Evolutionary conservation across 1,139 yeast genomes (phyloP).

Genomic region (Yamadazyma spencermartinsiae): DNA sequence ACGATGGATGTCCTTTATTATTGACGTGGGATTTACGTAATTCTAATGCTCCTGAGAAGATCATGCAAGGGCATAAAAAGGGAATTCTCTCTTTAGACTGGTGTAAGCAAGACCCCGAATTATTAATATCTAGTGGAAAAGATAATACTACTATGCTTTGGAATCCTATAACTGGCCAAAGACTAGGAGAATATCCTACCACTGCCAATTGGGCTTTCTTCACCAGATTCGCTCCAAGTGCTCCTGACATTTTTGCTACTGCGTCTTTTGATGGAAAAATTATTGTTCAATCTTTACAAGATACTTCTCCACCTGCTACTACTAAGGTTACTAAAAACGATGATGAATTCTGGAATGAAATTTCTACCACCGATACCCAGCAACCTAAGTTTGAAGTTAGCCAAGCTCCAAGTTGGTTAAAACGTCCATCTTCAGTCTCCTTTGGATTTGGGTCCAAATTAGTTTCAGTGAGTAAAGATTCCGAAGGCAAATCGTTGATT

Average conservation of each 20-base stretch:
- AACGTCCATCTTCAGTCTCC: slow-evolving; percentile 69
- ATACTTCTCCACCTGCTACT: slow-evolving; percentile 59
- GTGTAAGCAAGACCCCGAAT: slow-evolving; percentile 80
- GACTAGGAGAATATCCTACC: slow-evolving; percentile 85
- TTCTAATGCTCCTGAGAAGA: slow-evolving; percentile 80
- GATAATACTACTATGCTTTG: slow-evolving; percentile 87
- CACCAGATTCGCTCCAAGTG: slow-evolving; percentile 79
- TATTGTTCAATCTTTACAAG: slow-evolving; percentile 83
- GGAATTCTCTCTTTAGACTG: slow-evolving; percentile 92
- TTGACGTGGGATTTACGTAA: slow-evolving; percentile 94
- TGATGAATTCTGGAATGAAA: slow-evolving; percentile 82
- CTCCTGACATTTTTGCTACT: slow-evolving; percentile 90
- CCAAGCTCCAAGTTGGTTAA: slow-evolving; percentile 92
- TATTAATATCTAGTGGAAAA: slow-evolving; percentile 85
- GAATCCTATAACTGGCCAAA: slow-evolving; percentile 77
- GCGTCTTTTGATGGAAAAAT: slow-evolving; percentile 93
- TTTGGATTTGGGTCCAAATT: slow-evolving; percentile 96
- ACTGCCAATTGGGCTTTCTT: slow-evolving; percentile 94
- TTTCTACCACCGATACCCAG: slow-evolving; percentile 72
- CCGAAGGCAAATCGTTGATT: slow-evolving; percentile 46
- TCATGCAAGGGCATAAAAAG: slow-evolving; percentile 78
- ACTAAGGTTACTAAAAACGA: slow-evolving; percentile 51
- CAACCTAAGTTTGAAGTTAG: slow-evolving; percentile 65
- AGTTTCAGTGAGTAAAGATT: slow-evolving; percentile 52
- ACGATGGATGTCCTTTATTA: slow-evolving; percentile 78